phyloP scores from a whole-genome alignment of 2,329 filamentous ascomycete species.

The Epichloe aotearoae region DNA sequence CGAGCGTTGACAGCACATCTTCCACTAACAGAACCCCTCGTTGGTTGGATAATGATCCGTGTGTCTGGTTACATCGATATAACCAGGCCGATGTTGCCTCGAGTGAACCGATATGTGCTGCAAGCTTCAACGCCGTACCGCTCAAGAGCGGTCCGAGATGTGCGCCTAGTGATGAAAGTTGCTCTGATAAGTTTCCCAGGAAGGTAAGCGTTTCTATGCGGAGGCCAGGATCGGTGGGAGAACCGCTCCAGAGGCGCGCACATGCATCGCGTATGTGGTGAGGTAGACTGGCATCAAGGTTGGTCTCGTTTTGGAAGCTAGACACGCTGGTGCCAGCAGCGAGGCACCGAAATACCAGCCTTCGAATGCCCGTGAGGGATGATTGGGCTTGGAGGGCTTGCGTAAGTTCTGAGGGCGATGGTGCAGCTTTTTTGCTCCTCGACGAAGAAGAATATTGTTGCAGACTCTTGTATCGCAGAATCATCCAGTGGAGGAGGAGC shows the following conservation, averaged over 20 bases:
- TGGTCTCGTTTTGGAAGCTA: slow-evolving; percentile 7
- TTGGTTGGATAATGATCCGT: slow-evolving; percentile 5
- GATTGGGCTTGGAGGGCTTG: slow-evolving; percentile 11
- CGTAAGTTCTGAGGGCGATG: slow-evolving; percentile 8
- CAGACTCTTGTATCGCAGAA: slow-evolving; percentile 14
- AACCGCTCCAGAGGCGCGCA: slow-evolving; percentile 8
- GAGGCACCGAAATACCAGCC: slow-evolving; percentile 18
- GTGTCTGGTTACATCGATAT: slow-evolving; percentile 9
- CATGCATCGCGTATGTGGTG: slow-evolving; percentile 13
- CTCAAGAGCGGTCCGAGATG: slow-evolving; percentile 16
- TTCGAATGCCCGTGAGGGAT: slow-evolving; percentile 17
- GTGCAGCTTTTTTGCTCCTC: background rate
- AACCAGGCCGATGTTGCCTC: slow-evolving; percentile 15
- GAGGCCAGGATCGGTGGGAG: slow-evolving; percentile 1
- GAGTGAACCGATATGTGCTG: slow-evolving; percentile 15
- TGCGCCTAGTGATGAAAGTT: slow-evolving; percentile 13
- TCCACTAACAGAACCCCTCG: slow-evolving; percentile 3
- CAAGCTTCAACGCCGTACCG: slow-evolving; percentile 17
- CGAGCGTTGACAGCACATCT: slow-evolving; percentile 13
- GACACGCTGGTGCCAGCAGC: slow-evolving; percentile 10
- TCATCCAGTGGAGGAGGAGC: slow-evolving; percentile 23
- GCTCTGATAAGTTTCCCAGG: slow-evolving; percentile 27
- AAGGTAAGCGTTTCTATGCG: slow-evolving; percentile 19
- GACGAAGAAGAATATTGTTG: background rate
- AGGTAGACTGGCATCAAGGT: slow-evolving; percentile 6